Base-by-base conservation (phyloP, 192 early-diverging fungal species). In the Chytriomyces sp. region DNA sequence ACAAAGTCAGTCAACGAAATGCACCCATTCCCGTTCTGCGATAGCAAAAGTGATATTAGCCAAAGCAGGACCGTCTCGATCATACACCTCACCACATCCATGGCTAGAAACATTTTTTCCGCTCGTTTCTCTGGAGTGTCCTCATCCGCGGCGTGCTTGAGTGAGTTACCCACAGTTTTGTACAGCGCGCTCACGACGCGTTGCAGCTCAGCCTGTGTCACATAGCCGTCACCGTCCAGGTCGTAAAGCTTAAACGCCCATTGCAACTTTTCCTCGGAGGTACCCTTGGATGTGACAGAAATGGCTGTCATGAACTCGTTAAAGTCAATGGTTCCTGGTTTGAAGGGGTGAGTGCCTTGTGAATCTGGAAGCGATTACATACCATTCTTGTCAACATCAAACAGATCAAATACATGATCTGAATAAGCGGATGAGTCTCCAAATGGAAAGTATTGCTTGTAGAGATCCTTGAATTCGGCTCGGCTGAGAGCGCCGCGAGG, bases 371-470 rank as follows among this genome's bases (percentile, higher is more conserved):
- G n/a, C 2, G 44, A 3, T 49, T 49, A 14, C 14, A 49, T 61
- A 65, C 63, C 63, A 77, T 95, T 92, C 80, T 92, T 90, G 78
- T 98, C 92, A 38, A 78, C 81, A 74, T 98, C 96, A 79, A 98
- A 93, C 41, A 95, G 91, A 74, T 93, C 86, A 76, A 98, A 96
- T 2, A 94, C 93, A 74, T 90, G 89, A 78, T 95, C 91, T 7
- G 96, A 92, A 80, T 94, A 98, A 44, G 85, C 84, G 44, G 91
- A 89, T 5, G 93, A 88, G 76, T 98, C 93, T 31, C 96, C 96
- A 77, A 98, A 96, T n/a, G 96, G 94, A 71, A 98, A 98, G 76
- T 93, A 96, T 69, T 93, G 91, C 79, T 96, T 95, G 83, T 95
- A 98, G 59, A 96, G 94, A 59, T 92, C 90, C 78, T 90, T 90